Base-by-base conservation (phyloP, 2,329 filamentous ascomycete species). In the Madurella fahalii region DNA sequence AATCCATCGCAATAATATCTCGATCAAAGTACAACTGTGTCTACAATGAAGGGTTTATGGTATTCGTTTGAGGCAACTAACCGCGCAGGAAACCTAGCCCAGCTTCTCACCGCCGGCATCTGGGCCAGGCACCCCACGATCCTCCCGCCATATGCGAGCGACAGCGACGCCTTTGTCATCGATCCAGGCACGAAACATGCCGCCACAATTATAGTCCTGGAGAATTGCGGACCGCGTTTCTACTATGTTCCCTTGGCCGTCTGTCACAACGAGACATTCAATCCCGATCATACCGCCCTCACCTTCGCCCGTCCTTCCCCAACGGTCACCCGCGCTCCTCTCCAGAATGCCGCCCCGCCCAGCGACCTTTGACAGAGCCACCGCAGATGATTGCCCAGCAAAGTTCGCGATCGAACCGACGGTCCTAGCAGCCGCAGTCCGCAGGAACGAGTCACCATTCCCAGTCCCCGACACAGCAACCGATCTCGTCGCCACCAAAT, bases 261-360 rank as follows among this genome's bases (percentile, higher is more conserved):
- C 73, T 2, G 70, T 66, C 11, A 78, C 72, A 1, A 81, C 70
- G 0, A 75, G 75, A 18, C 81, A 69, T 64, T 91, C 87, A 44
- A 92, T 87, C 0, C 89, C 91, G 63, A 96, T 95, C 47, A 96
- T 87, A 0, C 91, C 91, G 1, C 90, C 91, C 65, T 89, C 82
- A 0, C 91, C 91, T 67, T 95, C 90, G 2, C 88, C 87, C 0
- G 85, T 88, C 52, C 74, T 78, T 1, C 78, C 77, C 87, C 89
- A 94, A 41, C 89, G 78, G 18, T 85, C 76, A 0, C 84, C 89
- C 0, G 91, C 90, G 58, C 85, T 90, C 61, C 75, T 78, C 68
- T 92, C 81, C 17, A 96, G 75, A 64, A 92, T 84, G 0, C 91
- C 91, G 0, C 77, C 78, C 0, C 80, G 83, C 0, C 91, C 92